Base-by-base conservation (phyloP, 768 basidiomycete genomes). In the Russula compacta region DNA sequence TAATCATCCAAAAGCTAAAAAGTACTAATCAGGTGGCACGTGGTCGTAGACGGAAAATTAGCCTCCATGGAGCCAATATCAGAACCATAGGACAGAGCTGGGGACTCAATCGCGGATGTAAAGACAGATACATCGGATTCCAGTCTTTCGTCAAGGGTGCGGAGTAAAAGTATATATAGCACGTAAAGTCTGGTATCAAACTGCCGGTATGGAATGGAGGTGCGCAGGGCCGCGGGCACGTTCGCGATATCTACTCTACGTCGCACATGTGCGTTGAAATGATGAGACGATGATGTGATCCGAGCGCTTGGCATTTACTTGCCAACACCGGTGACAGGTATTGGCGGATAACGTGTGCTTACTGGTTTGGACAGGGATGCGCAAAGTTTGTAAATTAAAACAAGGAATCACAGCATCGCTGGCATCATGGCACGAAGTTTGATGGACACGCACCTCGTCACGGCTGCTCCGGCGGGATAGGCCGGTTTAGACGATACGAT, bases 261-360 rank as follows among this genome's bases (percentile, higher is more conserved):
- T 40, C 44, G 46, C 58, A 62, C 61, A 51, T 58, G 61, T 48
- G 39, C 38, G 6, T 40, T 51, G 35, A 32, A 35, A 32, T 17
- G n/a, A 56, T 46, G 43, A 51, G 11, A 39, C 9, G 32, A 42
- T 60, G 39, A 2, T 48, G 29, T 17, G 40, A 12, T 21, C 17
- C 43, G 42, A 7, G 59, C 40, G 35, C 53, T 19, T 21, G 33
- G 40, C 17, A 29, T 46, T 61, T 38, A 40, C 29, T 29, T 44
- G 14, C 42, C 47, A 32, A 56, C 53, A 44, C 40, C 21, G 17
- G 39, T 19, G 14, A 29, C 24, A 14, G 44, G 35, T 10, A 62
- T 64, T 48, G 35, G 51, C 10, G 15, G 56, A 62, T 62, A 61
- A 46, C 35, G 55, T 32, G 38, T 43, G 9, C 33, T 39, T 21